Conservation (phyloP, 345 rosid species). For the Moricandia arvensis region DNA sequence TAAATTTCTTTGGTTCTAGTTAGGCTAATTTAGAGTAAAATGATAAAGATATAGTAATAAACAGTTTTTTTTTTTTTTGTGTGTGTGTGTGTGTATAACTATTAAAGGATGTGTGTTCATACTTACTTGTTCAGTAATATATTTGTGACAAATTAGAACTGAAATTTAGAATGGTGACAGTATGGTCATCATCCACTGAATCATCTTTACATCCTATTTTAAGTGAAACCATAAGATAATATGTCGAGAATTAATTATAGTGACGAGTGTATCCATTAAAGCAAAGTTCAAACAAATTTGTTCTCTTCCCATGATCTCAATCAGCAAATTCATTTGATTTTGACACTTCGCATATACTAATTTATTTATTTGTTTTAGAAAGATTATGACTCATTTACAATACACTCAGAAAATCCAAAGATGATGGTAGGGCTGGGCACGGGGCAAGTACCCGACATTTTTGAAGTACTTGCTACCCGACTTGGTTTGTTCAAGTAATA, state of each 20-base stretch:
- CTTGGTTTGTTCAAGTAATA: no score
- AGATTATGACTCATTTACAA: neutral
- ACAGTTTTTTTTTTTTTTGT: neutral
- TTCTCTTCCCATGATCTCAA: slow-evolving; percentile 21
- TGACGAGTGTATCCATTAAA: slow-evolving; percentile 31
- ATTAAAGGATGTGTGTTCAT: slow-evolving; percentile 5
- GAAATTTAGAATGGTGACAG: slow-evolving; percentile 15
- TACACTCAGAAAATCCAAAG: neutral
- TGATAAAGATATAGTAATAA: neutral
- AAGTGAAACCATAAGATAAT: slow-evolving; percentile 16
- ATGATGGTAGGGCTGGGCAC: no score
- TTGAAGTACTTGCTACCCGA: no score
- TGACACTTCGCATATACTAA: neutral
- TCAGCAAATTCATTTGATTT: slow-evolving; percentile 17
- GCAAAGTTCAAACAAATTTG: slow-evolving; percentile 23
- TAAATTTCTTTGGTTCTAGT: neutral
- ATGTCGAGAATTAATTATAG: slow-evolving; percentile 7
- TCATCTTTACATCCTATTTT: slow-evolving; percentile 26
- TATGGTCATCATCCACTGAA: slow-evolving; percentile 35
- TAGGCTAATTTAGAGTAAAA: neutral
- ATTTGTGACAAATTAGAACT: neutral
- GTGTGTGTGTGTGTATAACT: neutral
- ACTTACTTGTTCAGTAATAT: slow-evolving; percentile 3
- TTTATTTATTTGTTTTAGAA: neutral
- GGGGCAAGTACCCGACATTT: no score